Percentiles rank a stretch among this genome's conserved stretches.
Conservation (phyloP, 1,284 basidiomycete genomes). For the Sanguinoderma infundibulare region DNA sequence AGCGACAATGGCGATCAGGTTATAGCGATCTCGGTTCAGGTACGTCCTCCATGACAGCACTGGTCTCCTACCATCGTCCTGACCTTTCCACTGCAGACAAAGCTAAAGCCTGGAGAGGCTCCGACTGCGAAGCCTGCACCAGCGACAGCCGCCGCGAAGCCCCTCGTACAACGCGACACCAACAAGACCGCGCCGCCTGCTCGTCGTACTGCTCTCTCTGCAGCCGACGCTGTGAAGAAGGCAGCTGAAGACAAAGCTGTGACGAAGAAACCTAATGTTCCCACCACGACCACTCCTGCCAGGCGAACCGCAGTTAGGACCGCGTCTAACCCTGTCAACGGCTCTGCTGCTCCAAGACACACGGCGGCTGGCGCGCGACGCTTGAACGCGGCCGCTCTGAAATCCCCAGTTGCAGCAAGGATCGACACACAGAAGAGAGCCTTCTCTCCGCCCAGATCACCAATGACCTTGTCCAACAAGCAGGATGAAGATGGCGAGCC, state of each 20-base stretch:
- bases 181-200: conserved; percentile 24
- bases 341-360: conserved; percentile 7
- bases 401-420: conserved; percentile 15
- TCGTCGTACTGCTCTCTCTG: conserved; percentile 10
- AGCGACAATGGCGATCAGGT: conserved; percentile 52
- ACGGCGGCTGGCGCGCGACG: conserved; percentile 9
- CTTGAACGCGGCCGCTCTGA: neutral
- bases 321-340: conserved; percentile 11
- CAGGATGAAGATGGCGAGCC: conserved; percentile 9
- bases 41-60: conserved; percentile 31
- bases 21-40: conserved; percentile 60
- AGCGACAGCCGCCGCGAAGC: conserved; percentile 18
- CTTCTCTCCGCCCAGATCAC: conserved; percentile 30
- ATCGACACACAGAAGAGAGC: conserved; percentile 18
- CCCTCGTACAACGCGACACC: conserved; percentile 31
- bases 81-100: conserved; percentile 26
- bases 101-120: conserved; percentile 30
- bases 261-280: neutral
- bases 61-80: neutral
- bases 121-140: conserved; percentile 16
- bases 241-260: conserved; percentile 12
- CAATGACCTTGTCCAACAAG: conserved; percentile 12
- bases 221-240: conserved; percentile 18
- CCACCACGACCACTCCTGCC: conserved; percentile 19
- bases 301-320: conserved; percentile 16